Evolutionary conservation across 2,329 filamentous ascomycete species (phyloP), one percentile per base, ranked within the genome.

Genomic region (Venturia carpophila): DNA sequence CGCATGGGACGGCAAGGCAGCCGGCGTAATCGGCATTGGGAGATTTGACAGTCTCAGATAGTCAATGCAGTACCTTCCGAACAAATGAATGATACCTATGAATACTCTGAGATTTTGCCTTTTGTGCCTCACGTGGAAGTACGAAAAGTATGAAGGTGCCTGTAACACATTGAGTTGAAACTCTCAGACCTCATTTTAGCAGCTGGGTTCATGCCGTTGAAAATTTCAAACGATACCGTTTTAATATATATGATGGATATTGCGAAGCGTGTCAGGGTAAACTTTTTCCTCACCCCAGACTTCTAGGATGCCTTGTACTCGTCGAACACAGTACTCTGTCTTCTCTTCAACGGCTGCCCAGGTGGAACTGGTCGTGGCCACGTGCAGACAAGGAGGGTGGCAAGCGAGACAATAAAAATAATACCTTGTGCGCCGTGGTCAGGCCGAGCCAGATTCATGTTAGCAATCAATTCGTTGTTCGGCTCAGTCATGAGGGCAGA

Each of bases 381-480:
- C 52, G 52, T 58, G 52, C 52, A 3, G 27, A 10, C 27, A 1
- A 21, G 30, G 52, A 37, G n/a, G 9, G 15, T 30, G 47, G 21
- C 24, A 19, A n/a, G 52, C 19, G 9, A 17, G 15, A 10, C 5
- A 58, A 15, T 27, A 39, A 37, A 58, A 58, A 37, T 39, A 58
- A 58, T 58, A 6, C 3, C 6, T 34, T 39, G 52, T 37, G 52
- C 27, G 27, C 30, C 27, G 21, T 37, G 30, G 30, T 1, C 30
- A n/a, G 15, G 21, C 4, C 2, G 52, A 58, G 30, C 30, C 52
- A 37, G 19, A 58, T 37, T 37, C 52, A 58, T 19, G 52, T 37
- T 21, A 19, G 52, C 52, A 58, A 58, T 58, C 30, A 58, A 58
- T 37, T 37, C 30, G 30, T 21, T 58, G 52, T 37, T 58, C n/a